A percentile compares a stretch with the other conserved stretches of the same genome.
These are phyloP conservation scores for Epichloe bromicola DNA, from an alignment of 2,329 filamentous ascomycete genomes.

Conservation along the genomic window DNA sequence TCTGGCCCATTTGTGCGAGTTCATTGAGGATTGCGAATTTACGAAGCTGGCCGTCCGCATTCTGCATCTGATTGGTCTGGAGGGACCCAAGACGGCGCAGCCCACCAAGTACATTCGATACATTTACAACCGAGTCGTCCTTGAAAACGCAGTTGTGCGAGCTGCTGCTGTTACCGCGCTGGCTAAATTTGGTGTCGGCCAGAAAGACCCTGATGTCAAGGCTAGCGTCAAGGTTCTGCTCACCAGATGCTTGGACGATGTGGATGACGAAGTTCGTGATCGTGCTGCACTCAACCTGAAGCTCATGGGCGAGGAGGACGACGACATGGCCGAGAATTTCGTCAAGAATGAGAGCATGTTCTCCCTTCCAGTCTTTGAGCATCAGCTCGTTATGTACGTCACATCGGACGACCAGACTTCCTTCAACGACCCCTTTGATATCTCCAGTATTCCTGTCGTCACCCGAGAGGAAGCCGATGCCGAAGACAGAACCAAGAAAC, in stretches of 20 bases:
- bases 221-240: constrained; percentile 86
- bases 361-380: constrained; percentile 86
- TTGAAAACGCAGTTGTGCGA: constrained; percentile 92
- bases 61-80: constrained; percentile 81
- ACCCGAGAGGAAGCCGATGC: constrained; percentile 92
- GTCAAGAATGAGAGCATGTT: constrained; percentile 97
- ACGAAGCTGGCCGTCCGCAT: constrained; percentile 95
- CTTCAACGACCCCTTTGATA: constrained; percentile 78
- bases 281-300: constrained; percentile 85
- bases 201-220: constrained; percentile 95
- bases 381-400: constrained; percentile 95
- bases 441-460: constrained; percentile 81
- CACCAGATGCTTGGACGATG: constrained; percentile 87
- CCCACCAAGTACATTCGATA: constrained; percentile 98
- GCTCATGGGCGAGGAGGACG: constrained; percentile 85
- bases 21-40: constrained; percentile 99
- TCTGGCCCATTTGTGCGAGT: constrained; percentile 90
- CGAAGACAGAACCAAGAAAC: constrained; percentile 93
- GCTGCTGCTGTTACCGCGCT: constrained; percentile 91
- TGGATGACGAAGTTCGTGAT: constrained; percentile 94
- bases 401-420: constrained; percentile 80
- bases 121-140: constrained; percentile 95
- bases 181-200: constrained; percentile 92
- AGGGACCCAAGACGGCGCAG: constrained; percentile 88
- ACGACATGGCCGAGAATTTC: constrained; percentile 73